Evolutionary conservation across 202 grass and related monocot species (phyloP).

Genomic region (Carex sylvatica): DNA sequence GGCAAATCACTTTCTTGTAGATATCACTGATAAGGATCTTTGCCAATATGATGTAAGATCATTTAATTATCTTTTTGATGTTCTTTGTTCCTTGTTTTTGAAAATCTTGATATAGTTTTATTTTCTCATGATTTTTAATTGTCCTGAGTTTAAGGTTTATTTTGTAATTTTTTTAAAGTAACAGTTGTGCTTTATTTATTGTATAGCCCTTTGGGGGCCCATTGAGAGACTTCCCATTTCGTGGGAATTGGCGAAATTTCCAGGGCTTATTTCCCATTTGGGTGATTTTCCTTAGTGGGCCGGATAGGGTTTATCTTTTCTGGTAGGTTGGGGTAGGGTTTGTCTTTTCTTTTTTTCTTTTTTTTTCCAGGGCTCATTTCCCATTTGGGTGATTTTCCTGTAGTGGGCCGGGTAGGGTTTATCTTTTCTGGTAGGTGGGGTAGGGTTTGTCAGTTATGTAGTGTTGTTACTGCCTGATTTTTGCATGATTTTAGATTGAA

Average conservation of each 20-base stretch:
- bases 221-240: neutral
- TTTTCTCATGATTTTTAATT: no score
- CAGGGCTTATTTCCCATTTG: neutral
- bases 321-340: no score
- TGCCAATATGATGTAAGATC: slow-evolving; percentile 66
- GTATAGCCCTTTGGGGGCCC: neutral
- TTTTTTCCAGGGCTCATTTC: neutral
- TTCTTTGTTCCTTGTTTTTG: neutral
- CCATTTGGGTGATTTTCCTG: neutral
- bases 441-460: no score
- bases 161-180: neutral
- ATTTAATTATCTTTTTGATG: neutral
- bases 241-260: neutral
- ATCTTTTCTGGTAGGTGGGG: no score
- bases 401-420: no score
- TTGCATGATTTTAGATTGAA: no score
- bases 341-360: no score
- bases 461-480: no score
- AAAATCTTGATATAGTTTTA: neutral
- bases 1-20: slow-evolving; percentile 63
- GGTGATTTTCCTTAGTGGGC: no score
- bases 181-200: neutral
- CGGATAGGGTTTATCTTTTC: no score
- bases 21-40: slow-evolving; percentile 34
- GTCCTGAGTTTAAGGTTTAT: no score